phyloP scores from a whole-genome alignment of 148 eudicot genomes.

The Polygonum maritimum region DNA sequence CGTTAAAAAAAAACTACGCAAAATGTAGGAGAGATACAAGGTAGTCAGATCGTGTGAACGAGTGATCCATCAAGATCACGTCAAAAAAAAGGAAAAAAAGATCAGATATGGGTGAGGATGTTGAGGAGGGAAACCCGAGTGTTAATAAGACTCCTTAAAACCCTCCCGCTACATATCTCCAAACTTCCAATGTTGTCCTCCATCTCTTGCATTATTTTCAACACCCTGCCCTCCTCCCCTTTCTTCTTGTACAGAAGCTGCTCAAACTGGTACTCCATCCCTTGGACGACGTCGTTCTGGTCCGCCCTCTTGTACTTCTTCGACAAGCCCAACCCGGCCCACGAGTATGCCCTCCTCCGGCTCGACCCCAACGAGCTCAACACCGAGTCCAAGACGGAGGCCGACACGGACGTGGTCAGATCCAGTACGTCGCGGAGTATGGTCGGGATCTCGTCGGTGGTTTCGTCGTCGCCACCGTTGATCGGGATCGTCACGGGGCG shows the following conservation, averaged over 20 bases:
- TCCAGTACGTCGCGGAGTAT: constrained; percentile 37
- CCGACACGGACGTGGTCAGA: constrained; percentile 40
- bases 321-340: constrained; percentile 22
- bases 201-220: constrained; percentile 50
- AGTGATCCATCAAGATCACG: background rate
- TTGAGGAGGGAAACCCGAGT: constrained; percentile 81
- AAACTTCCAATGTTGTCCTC: constrained; percentile 53
- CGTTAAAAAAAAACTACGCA: background rate
- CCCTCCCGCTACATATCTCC: constrained; percentile 60
- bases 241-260: constrained; percentile 23
- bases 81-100: background rate
- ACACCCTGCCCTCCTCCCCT: background rate
- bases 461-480: background rate
- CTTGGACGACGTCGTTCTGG: constrained; percentile 12
- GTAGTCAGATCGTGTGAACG: background rate
- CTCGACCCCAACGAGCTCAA: constrained; percentile 20
- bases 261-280: constrained; percentile 23
- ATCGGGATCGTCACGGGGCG: background rate
- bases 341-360: constrained; percentile 18
- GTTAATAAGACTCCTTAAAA: constrained; percentile 73
- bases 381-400: constrained; percentile 37
- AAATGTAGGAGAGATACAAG: background rate
- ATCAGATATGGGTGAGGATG: constrained; percentile 39
- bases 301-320: constrained; percentile 23
- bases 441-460: constrained; percentile 23